Conservation (phyloP, 306 rosid species). For the Dicorynia guianensis region DNA sequence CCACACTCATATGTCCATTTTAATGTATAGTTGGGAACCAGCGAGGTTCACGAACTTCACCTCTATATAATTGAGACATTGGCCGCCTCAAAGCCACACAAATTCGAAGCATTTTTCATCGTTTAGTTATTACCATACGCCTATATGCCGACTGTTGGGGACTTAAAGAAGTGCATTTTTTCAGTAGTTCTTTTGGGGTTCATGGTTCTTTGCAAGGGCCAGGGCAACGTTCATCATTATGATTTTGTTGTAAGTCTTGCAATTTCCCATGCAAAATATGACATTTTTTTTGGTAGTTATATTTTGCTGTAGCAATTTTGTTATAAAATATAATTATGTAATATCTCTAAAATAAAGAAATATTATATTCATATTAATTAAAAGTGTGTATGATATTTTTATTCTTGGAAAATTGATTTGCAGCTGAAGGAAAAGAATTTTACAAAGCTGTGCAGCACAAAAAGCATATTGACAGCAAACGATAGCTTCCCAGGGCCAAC, state of each 20-base stretch:
- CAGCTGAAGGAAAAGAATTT: slow-evolving; percentile 42
- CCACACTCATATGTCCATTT: not conserved
- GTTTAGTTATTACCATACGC: not conserved
- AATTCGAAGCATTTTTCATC: not conserved
- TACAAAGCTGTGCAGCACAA: slow-evolving; percentile 44
- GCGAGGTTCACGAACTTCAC: not conserved
- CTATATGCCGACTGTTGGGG: not conserved
- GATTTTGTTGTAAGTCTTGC: slow-evolving; percentile 18
- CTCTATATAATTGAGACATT: slow-evolving; percentile 2
- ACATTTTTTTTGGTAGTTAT: too few relatives aligned
- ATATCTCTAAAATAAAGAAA: too few relatives aligned
- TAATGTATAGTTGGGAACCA: not conserved
- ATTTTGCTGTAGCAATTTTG: too few relatives aligned
- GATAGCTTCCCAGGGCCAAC: slow-evolving; percentile 51
- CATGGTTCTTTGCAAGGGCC: slow-evolving; percentile 14
- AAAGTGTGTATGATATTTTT: not conserved
- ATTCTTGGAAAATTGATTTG: not conserved
- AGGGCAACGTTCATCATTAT: slow-evolving; percentile 22
- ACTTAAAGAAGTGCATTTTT: not conserved
- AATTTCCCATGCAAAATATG: not conserved
- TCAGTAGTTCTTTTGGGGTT: slow-evolving; percentile 8
- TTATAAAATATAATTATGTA: too few relatives aligned
- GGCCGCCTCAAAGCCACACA: not conserved
- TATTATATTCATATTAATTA: too few relatives aligned
- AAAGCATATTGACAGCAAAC: slow-evolving; percentile 43